These are phyloP conservation scores for Hypoxylon sp. DNA, from an alignment of 2,329 filamentous ascomycete genomes.

Conservation along the genomic window DNA sequence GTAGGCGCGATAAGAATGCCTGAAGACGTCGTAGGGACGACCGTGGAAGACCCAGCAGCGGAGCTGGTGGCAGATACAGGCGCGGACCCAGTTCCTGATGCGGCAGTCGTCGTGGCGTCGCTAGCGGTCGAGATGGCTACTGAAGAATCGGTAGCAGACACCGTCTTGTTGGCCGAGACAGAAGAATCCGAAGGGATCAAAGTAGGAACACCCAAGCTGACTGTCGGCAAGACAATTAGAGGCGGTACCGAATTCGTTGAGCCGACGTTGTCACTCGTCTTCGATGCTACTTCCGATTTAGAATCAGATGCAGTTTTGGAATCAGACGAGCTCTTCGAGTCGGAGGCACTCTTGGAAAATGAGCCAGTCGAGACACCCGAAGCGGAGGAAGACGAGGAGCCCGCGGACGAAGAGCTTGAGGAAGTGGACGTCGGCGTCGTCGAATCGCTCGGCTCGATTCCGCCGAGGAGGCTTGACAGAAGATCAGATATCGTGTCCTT, in stretches of 20 bases:
- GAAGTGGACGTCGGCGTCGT: slow-evolving; percentile 3
- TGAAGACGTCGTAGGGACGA: slow-evolving; percentile 32
- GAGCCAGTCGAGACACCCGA: background rate
- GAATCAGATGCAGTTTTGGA: slow-evolving; percentile 14
- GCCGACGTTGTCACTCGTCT: slow-evolving; percentile 17
- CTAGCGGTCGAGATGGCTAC: background rate
- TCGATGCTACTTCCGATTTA: slow-evolving; percentile 1
- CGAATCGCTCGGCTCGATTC: slow-evolving; percentile 13
- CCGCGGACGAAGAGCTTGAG: slow-evolving; percentile 4
- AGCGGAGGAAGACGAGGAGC: slow-evolving; percentile 3
- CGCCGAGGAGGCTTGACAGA: slow-evolving; percentile 34
- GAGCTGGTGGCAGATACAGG: background rate
- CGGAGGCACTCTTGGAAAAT: no score
- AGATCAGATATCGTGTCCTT: slow-evolving; percentile 40
- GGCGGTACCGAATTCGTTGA: slow-evolving; percentile 23
- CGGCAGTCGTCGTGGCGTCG: slow-evolving; percentile 8
- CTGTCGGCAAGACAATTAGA: slow-evolving; percentile 33
- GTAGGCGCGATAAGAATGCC: slow-evolving; percentile 43
- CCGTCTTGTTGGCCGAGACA: slow-evolving; percentile 3
- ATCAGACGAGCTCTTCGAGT: slow-evolving; percentile 13
- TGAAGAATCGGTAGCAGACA: slow-evolving; percentile 19
- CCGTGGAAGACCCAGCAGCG: slow-evolving; percentile 12
- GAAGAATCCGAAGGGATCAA: slow-evolving; percentile 12
- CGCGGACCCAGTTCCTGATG: background rate
- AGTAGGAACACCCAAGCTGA: slow-evolving; percentile 29